Evolutionary conservation across 1,139 yeast genomes (phyloP).

Genomic region (Yamadazyma atlantica): DNA sequence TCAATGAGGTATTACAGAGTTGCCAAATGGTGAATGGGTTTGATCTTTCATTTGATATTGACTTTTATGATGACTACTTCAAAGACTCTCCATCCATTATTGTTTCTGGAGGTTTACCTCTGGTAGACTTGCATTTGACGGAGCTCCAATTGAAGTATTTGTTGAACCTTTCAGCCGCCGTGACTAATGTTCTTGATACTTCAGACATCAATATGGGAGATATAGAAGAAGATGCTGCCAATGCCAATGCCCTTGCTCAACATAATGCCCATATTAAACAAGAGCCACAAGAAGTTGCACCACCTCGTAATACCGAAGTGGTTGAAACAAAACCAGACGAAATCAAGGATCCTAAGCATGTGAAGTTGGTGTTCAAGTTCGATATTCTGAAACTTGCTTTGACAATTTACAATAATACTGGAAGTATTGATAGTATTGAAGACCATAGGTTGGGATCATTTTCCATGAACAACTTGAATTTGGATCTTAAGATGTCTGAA

Average conservation of each 20-base stretch:
- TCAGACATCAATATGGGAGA: conserved; percentile 44
- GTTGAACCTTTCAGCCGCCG: conserved; percentile 52
- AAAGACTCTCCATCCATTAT: conserved; percentile 51
- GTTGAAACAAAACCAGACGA: not conserved
- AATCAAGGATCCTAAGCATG: conserved; percentile 26
- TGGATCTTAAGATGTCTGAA: conserved; percentile 50
- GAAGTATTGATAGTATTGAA: conserved; percentile 32
- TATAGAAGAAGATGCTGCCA: conserved; percentile 63
- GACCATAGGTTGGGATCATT: conserved; percentile 58
- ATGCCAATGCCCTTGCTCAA: conserved; percentile 49
- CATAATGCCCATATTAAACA: conserved; percentile 15
- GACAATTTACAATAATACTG: conserved; percentile 62
- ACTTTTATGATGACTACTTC: conserved; percentile 46
- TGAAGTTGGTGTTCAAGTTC: conserved; percentile 52
- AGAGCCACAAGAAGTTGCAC: not conserved
- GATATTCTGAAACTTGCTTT: conserved; percentile 63
- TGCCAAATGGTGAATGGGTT: conserved; percentile 69
- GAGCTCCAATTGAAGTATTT: conserved; percentile 73
- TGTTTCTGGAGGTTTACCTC: conserved; percentile 62
- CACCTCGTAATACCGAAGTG: not conserved
- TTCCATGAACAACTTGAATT: conserved; percentile 58
- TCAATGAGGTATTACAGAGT: conserved; percentile 44
- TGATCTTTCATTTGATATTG: conserved; percentile 63
- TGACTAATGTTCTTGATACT: conserved; percentile 53
- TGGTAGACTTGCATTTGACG: conserved; percentile 66